Conservation (phyloP, 2,329 filamentous ascomycete species). For the Apiospora phragmitis region DNA sequence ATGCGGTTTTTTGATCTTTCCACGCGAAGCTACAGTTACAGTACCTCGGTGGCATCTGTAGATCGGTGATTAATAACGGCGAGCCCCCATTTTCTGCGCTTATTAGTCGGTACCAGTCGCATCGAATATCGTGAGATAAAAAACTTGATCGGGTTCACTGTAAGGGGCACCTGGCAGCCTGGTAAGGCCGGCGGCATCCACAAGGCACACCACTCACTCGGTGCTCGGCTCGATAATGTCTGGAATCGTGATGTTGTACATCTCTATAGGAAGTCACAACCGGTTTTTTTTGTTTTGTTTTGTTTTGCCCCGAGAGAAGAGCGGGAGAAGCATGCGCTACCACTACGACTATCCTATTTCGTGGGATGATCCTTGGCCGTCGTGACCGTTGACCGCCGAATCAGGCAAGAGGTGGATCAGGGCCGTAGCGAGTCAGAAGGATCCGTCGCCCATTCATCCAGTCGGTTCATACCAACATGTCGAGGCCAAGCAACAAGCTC, state of each 20-base stretch:
- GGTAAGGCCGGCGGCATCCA: neutral
- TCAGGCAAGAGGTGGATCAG: neutral
- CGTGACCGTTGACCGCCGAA: slow-evolving; percentile 7
- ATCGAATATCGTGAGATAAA: neutral
- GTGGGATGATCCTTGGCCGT: slow-evolving; percentile 6
- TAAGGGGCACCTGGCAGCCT: neutral
- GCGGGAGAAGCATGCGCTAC: slow-evolving; percentile 6
- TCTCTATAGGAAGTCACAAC: neutral
- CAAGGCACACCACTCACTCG: neutral
- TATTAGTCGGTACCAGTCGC: neutral
- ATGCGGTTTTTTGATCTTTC: neutral
- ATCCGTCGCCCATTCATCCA: neutral
- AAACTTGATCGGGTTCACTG: neutral
- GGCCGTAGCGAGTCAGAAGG: neutral
- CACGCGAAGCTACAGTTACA: neutral
- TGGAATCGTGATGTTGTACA: neutral
- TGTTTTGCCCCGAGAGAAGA: neutral
- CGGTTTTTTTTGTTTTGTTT: neutral
- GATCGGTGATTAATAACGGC: neutral
- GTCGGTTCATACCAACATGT: neutral
- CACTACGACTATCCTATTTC: neutral
- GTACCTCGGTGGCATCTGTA: neutral
- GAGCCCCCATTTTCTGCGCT: neutral
- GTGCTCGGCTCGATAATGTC: neutral
- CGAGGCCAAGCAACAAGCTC: neutral